phyloP scores from a whole-genome alignment of 768 basidiomycete species.

The Naganishia vaughanmartiniae region DNA sequence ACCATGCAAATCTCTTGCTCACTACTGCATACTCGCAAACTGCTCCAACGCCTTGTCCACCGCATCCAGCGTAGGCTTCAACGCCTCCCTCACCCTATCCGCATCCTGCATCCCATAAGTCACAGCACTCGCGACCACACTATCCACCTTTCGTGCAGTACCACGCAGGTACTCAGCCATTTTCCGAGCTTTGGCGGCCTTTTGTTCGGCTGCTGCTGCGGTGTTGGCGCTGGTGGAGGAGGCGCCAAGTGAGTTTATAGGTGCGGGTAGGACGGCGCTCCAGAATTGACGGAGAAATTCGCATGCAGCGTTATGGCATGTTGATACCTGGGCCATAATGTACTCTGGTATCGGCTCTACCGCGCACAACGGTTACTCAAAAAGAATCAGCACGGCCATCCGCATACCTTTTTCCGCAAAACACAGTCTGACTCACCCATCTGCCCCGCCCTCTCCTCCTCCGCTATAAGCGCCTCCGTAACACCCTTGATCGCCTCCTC shows the following conservation, averaged over 20 bases:
- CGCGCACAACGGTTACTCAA: background rate
- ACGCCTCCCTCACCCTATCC: slow-evolving; percentile 39
- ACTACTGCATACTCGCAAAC: slow-evolving; percentile 28
- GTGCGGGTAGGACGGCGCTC: slow-evolving; percentile 76
- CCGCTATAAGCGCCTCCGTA: slow-evolving; percentile 38
- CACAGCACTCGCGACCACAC: slow-evolving; percentile 60
- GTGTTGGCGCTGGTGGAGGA: background rate
- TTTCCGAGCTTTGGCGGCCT: slow-evolving; percentile 73
- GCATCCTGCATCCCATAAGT: slow-evolving; percentile 36
- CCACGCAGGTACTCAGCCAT: slow-evolving; percentile 80
- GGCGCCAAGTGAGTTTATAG: slow-evolving; percentile 54
- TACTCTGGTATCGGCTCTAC: slow-evolving; percentile 75
- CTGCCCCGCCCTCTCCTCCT: slow-evolving; percentile 12
- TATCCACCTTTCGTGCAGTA: slow-evolving; percentile 77
- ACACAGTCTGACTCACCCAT: slow-evolving; percentile 37
- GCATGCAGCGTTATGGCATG: slow-evolving; percentile 86
- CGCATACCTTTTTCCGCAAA: slow-evolving; percentile 37
- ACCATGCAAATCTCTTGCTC: too few relatives aligned
- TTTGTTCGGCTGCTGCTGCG: slow-evolving; percentile 60
- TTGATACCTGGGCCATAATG: slow-evolving; percentile 76
- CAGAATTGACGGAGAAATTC: slow-evolving; percentile 97
- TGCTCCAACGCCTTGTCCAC: slow-evolving; percentile 32
- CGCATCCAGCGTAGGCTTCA: slow-evolving; percentile 29
- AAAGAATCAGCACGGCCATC: too few relatives aligned
- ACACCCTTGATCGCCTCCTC: slow-evolving; percentile 38